phyloP scores from a whole-genome alignment of 495 filamentous ascomycete genomes.

The Platismatia glauca region DNA sequence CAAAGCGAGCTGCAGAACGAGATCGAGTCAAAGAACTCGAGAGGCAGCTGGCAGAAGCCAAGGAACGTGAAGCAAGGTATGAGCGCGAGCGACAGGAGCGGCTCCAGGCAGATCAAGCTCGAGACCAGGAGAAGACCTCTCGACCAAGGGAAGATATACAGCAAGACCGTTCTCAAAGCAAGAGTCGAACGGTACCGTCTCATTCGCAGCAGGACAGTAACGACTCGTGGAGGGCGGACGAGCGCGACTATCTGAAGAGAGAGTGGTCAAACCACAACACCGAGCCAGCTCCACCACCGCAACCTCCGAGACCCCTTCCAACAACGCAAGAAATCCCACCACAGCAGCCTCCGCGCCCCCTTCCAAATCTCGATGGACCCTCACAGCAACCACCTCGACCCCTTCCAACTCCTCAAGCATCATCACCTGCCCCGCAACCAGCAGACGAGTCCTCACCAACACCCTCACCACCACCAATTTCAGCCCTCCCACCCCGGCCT shows the following conservation, averaged over 20 bases:
- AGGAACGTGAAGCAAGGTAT: constrained; percentile 78
- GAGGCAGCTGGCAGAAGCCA: constrained; percentile 72
- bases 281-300: constrained; percentile 24
- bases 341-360: constrained; percentile 19
- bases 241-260: constrained; percentile 61
- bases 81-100: constrained; percentile 67
- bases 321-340: constrained; percentile 6
- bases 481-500: constrained; percentile 30
- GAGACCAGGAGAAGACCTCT: constrained; percentile 23
- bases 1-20: constrained; percentile 36
- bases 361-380: constrained; percentile 18
- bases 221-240: constrained; percentile 60
- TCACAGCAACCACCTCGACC: constrained; percentile 36
- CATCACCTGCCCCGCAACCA: constrained; percentile 6
- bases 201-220: constrained; percentile 37
- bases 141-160: constrained; percentile 27
- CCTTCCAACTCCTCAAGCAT: constrained; percentile 25
- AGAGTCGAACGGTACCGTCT: constrained; percentile 33
- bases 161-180: constrained; percentile 33
- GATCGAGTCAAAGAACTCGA: constrained; percentile 78
- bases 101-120: constrained; percentile 26
- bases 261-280: constrained; percentile 55
- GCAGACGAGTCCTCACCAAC: constrained; percentile 19
- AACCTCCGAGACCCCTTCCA: constrained; percentile 34
- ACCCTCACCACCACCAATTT: constrained; percentile 28